A percentile compares a stretch with the other conserved stretches of the same genome.
phyloP scores from a whole-genome alignment of 2,329 filamentous ascomycete species.

The Cordyceps javanica region DNA sequence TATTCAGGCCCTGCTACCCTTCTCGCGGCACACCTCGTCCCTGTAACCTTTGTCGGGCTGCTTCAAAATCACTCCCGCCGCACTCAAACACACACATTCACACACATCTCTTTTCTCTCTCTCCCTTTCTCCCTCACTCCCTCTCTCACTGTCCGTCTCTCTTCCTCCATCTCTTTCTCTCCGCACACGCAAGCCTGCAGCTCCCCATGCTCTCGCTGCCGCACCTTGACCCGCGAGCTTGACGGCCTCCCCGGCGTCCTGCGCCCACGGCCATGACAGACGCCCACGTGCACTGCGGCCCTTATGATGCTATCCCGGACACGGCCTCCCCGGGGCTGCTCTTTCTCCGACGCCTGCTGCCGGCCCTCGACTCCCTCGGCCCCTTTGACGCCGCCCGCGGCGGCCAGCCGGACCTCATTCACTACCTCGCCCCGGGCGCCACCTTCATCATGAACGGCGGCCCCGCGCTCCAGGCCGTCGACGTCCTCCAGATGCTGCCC shows the following conservation, averaged over 20 bases:
- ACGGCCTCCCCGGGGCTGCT: conserved; percentile 14
- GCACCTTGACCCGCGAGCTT: neutral
- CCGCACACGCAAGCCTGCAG: neutral
- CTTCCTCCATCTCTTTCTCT: no score
- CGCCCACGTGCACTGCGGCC: conserved; percentile 9
- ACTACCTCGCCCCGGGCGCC: conserved; percentile 11
- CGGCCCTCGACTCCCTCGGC: conserved; percentile 15
- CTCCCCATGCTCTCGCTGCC: neutral
- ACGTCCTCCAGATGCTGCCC: conserved; percentile 12
- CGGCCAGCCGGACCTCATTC: neutral
- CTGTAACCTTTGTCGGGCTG: no score
- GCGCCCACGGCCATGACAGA: conserved; percentile 4
- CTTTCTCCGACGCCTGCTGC: conserved; percentile 14
- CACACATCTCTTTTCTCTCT: neutral
- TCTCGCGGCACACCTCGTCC: no score
- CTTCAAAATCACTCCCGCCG: no score
- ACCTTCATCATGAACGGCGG: conserved; percentile 15
- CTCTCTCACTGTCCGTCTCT: neutral
- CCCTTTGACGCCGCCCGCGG: conserved; percentile 6
- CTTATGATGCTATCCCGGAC: conserved; percentile 2
- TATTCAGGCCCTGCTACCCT: no score
- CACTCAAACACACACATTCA: neutral
- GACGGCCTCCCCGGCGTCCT: neutral
- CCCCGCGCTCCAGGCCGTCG: conserved; percentile 2
- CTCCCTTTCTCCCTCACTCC: neutral